Conservation (phyloP, 345 rosid species). For the Linum lewisii region DNA sequence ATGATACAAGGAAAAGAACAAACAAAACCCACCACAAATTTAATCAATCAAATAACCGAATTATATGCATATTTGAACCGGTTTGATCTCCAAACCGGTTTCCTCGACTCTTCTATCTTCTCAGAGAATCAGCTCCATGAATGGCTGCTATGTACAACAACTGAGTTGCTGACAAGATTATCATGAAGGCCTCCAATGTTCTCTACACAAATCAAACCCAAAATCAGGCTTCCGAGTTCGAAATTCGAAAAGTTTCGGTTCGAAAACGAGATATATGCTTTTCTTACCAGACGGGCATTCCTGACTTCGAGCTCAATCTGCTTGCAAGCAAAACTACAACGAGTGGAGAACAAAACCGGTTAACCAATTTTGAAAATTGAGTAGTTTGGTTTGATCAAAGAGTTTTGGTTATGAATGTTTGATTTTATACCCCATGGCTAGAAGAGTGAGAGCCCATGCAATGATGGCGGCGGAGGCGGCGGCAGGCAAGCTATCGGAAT, state of each 20-base stretch:
- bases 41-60: no score
- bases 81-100: no score
- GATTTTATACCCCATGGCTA: slow-evolving; percentile 70
- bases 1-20: no score
- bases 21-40: no score
- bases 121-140: slow-evolving; percentile 26
- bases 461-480: slow-evolving; percentile 63
- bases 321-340: slow-evolving; percentile 73
- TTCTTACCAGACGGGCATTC: slow-evolving; percentile 71
- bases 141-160: slow-evolving; percentile 68
- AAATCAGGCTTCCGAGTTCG: no score
- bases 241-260: no score
- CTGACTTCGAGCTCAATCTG: slow-evolving; percentile 59
- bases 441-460: slow-evolving; percentile 84
- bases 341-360: background rate
- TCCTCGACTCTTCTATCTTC: slow-evolving; percentile 6
- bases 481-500: slow-evolving; percentile 43
- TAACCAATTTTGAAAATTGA: no score
- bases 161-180: slow-evolving; percentile 78
- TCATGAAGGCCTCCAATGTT: slow-evolving; percentile 93
- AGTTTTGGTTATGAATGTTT: background rate
- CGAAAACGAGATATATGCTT: no score
- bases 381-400: background rate
- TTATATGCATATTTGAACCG: no score
- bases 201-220: slow-evolving; percentile 39